phyloP scores from a whole-genome alignment of 768 basidiomycete species.

The Termitomyces sp. region DNA sequence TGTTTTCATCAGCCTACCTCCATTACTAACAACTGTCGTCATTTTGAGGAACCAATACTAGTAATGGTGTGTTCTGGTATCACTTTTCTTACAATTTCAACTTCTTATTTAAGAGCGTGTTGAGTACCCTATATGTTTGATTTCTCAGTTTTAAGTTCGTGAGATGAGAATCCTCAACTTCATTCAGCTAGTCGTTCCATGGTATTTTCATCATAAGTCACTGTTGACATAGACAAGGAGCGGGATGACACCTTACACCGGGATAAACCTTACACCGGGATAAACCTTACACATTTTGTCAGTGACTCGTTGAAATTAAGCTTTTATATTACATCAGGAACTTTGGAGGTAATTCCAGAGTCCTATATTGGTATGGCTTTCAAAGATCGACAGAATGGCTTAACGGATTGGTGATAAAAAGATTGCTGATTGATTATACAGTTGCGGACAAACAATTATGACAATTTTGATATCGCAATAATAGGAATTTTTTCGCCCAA shows the following conservation, averaged over 20 bases:
- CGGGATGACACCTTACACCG: no score
- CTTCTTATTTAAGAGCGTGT: no score
- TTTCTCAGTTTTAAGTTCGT: no score
- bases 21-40: neutral
- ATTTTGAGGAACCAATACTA: neutral
- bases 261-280: no score
- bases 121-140: no score
- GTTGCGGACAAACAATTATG: no score
- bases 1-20: neutral
- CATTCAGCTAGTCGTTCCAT: neutral
- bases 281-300: neutral
- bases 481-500: no score
- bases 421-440: neutral
- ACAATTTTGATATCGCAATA: no score
- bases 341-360: neutral
- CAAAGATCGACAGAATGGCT: neutral
- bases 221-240: no score
- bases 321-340: neutral
- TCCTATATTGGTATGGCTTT: neutral
- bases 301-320: neutral
- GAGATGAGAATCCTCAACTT: neutral
- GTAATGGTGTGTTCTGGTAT: neutral
- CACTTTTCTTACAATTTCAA: neutral
- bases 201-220: no score
- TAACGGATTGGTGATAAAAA: no score